Percentiles rank a stretch among this genome's conserved stretches.
Evolutionary conservation across 352 stramenopile genomes (phyloP).

Genomic region (Globisporangium cystogenes): DNA sequence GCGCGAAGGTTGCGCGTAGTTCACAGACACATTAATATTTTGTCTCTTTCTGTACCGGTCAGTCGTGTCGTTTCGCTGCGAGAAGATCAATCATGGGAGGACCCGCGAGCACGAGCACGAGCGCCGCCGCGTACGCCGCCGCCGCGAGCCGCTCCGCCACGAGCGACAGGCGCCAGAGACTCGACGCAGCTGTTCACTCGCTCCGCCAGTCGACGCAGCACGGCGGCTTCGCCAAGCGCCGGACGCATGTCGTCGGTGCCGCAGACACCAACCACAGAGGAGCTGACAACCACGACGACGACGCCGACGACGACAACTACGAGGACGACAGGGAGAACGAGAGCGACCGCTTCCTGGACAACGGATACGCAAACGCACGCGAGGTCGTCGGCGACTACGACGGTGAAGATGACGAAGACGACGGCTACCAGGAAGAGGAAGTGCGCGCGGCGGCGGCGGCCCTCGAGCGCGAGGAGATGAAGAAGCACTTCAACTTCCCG

Average conservation of each 20-base stretch:
- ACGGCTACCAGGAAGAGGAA: slow-evolving; percentile 25
- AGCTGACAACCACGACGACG: too few species aligned
- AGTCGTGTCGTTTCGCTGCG: background rate
- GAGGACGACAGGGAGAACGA: background rate
- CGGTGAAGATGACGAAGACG: slow-evolving; percentile 24
- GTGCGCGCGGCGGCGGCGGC: slow-evolving; percentile 22
- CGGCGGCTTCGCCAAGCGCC: slow-evolving; percentile 2
- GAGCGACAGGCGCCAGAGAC: slow-evolving; percentile 3
- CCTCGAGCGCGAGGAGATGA: slow-evolving; percentile 40
- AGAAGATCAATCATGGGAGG: slow-evolving; percentile 6
- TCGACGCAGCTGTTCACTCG: slow-evolving; percentile 13
- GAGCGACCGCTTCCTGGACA: slow-evolving; percentile 5
- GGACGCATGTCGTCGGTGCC: background rate
- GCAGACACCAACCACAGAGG: background rate
- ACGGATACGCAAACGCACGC: slow-evolving; percentile 4
- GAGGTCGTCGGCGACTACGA: background rate
- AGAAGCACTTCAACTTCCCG: slow-evolving; percentile 41
- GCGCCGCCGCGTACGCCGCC: slow-evolving; percentile 2
- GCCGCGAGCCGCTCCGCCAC: background rate
- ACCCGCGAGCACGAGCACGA: too few species aligned
- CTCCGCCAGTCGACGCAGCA: slow-evolving; percentile 18
- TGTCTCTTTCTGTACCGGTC: background rate
- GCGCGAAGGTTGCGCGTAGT: background rate
- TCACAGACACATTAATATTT: background rate
- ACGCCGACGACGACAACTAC: background rate